phyloP scores from a whole-genome alignment of 2,329 filamentous ascomycete species.

The Fusarium floridanum region DNA sequence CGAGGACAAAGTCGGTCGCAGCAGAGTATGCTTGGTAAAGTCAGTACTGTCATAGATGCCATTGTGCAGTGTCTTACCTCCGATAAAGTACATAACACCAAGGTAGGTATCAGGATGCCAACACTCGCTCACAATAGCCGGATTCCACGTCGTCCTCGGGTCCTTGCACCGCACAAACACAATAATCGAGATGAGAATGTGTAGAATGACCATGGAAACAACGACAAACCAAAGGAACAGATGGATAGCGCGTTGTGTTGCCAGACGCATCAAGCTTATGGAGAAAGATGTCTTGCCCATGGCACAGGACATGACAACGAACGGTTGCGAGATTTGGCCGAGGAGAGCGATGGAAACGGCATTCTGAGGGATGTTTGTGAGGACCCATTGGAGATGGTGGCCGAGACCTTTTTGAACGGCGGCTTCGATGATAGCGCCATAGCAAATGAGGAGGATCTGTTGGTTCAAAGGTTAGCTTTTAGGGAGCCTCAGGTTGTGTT shows the following conservation, averaged over 20 bases:
- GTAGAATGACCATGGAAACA: constrained; percentile 21
- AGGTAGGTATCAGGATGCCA: constrained; percentile 32
- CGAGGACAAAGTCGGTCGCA: constrained; percentile 32
- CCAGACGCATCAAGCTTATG: constrained; percentile 33
- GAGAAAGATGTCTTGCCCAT: constrained; percentile 35
- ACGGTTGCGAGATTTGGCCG: constrained; percentile 28
- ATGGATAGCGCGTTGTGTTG: constrained; percentile 24
- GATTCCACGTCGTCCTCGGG: constrained; percentile 31
- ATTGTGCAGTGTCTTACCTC: not conserved
- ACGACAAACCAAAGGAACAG: constrained; percentile 31
- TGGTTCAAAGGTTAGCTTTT: not conserved
- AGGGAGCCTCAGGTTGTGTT: not conserved
- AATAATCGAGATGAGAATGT: constrained; percentile 25
- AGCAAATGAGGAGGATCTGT: constrained; percentile 28
- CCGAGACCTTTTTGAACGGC: constrained; percentile 30
- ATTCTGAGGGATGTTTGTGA: constrained; percentile 13
- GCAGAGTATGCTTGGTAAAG: constrained; percentile 23
- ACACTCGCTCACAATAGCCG: constrained; percentile 29
- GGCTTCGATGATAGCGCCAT: constrained; percentile 28
- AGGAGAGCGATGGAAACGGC: constrained; percentile 23
- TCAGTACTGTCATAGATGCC: rapidly evolving
- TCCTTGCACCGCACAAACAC: constrained; percentile 32
- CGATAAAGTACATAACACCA: constrained; percentile 33
- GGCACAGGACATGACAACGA: constrained; percentile 33
- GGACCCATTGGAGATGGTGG: constrained; percentile 28